Conservation (phyloP, 2,329 filamentous ascomycete genomes). For the Zymoseptoria tritici region DNA sequence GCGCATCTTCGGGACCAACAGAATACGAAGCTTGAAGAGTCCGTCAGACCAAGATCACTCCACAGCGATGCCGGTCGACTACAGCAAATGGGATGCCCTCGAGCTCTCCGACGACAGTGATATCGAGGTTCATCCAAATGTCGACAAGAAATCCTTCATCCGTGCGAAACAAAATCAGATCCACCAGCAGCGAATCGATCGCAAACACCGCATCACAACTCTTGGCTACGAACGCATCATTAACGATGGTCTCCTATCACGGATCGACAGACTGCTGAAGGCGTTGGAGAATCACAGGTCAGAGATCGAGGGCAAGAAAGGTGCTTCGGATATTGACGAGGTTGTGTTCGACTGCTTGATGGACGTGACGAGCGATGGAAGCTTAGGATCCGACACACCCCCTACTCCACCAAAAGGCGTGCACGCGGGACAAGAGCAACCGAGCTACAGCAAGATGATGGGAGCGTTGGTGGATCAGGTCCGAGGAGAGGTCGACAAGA, state of each 20-base stretch:
- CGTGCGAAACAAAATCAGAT: constrained; percentile 97
- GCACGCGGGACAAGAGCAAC: constrained; percentile 65
- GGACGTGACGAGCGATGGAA: constrained; percentile 57
- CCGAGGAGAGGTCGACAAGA: constrained; percentile 72
- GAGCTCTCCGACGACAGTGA: constrained; percentile 98
- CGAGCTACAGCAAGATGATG: constrained; percentile 96
- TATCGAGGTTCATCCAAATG: constrained; percentile 96
- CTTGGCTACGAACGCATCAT: constrained; percentile 87
- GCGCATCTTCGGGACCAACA: too few relatives aligned
- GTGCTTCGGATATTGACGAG: constrained; percentile 61
- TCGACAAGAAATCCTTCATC: constrained; percentile 97
- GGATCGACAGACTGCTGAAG: constrained; percentile 71
- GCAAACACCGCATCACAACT: constrained; percentile 81
- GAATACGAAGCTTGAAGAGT: too few relatives aligned
- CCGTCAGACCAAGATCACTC: neutral
- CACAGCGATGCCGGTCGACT: constrained; percentile 52
- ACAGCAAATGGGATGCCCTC: constrained; percentile 76
- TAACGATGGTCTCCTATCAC: constrained; percentile 81
- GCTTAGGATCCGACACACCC: constrained; percentile 64
- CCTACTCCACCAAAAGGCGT: constrained; percentile 75
- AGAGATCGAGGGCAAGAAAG: constrained; percentile 48
- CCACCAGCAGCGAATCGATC: constrained; percentile 78
- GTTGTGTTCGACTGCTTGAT: constrained; percentile 85
- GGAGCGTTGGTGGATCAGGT: constrained; percentile 91
- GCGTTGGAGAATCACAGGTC: constrained; percentile 67